These are phyloP conservation scores for Mallotus repandus DNA, from an alignment of 441 rosid genomes.

Conservation along the genomic window DNA sequence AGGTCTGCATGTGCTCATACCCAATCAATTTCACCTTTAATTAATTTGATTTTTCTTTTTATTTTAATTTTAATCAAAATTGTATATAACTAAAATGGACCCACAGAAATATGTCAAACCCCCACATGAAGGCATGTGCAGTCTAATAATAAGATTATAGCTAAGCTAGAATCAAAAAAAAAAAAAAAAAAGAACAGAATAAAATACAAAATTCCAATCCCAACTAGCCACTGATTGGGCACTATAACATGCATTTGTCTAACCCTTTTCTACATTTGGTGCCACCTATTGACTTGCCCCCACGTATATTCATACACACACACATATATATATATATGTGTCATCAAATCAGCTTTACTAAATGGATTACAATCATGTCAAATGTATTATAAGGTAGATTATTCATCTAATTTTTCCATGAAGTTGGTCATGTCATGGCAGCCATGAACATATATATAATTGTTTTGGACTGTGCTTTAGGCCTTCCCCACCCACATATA, in stretches of 20 bases:
- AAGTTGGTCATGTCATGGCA: no score
- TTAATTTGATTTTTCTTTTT: neutral
- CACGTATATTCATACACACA: neutral
- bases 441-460: no score
- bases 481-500: no score
- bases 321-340: no score
- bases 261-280: neutral
- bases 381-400: no score
- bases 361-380: no score
- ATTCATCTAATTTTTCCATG: no score
- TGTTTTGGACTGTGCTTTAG: no score
- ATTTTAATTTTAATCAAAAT: neutral
- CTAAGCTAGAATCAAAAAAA: neutral
- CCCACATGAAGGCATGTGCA: slow-evolving; percentile 31
- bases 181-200: neutral
- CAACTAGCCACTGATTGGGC: neutral
- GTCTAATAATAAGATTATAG: neutral
- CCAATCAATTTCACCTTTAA: neutral
- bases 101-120: slow-evolving; percentile 17
- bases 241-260: slow-evolving; percentile 12
- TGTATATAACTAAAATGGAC: neutral
- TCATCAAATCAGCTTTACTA: neutral
- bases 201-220: neutral
- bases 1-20: neutral
- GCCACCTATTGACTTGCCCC: slow-evolving; percentile 9